Evolutionary conservation across 495 filamentous ascomycete species (phyloP), one percentile per base, ranked within the genome.

Genomic region (Talaromyces stipitatus): DNA sequence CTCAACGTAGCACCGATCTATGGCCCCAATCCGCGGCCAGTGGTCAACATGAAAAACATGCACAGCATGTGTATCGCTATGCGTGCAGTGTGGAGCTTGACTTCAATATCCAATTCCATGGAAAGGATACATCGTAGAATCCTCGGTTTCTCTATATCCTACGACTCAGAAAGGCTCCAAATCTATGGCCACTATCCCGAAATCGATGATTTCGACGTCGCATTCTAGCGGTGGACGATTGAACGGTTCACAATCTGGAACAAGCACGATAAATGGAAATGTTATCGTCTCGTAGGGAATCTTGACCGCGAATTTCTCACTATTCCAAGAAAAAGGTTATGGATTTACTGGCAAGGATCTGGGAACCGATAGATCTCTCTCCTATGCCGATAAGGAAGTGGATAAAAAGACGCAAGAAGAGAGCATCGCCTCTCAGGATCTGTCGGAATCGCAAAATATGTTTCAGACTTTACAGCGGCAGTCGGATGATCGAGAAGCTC

Each of bases 121-220:
- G 50, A 64, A 23, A 69, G 76, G 61, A 56, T 77, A 30, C 26
- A 78, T 57, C 65, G 63, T 47, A 57, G 73, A 59, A 71, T 75
- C 28, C 65, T 73, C 58, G 58, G 65, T 38, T 78, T 78, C 64
- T 76, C 69, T 11, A 63, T 78, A 54, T 78, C 72, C 14, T 69
- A 78, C 59, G 61, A 77, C 55, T 54, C 75, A 33, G 22, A 53
- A 16, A 58, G 58, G 6, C 69, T 77, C 22, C 58, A 64, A 20
- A 61, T 67, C n/a, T 66, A 64, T 32, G 61, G 63, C 14, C 46
- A 69, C 58, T 69, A 69, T 54, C n/a, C 62, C 41, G 14, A 65
- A 1, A 66, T 69, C 45, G 43, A 65, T 4, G 60, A 45, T 20
- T 24, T 41, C 2, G 41, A 62, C 12, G 61, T 55, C 27, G 60